Evolutionary conservation across 192 early-diverging fungal genomes (phyloP).

Genomic region (Diversispora epigaea): DNA sequence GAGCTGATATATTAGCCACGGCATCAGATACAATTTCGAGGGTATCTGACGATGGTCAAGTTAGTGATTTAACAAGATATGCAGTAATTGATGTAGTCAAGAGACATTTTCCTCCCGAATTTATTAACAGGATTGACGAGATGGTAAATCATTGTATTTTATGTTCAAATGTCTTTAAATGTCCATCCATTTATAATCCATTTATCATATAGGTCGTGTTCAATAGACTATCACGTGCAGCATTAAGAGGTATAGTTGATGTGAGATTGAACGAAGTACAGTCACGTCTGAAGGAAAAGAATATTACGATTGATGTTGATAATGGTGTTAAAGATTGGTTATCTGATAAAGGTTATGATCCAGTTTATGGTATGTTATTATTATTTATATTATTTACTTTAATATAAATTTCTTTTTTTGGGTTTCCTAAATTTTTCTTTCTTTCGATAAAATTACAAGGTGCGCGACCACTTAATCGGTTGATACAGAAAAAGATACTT

Average conservation of each 20-base stretch:
- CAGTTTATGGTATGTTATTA: constrained; percentile 76
- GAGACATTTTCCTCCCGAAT: constrained; percentile 76
- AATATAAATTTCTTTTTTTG: not conserved
- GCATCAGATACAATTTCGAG: constrained; percentile 38
- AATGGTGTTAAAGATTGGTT: constrained; percentile 75
- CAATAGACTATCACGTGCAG: constrained; percentile 64
- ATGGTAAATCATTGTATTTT: constrained; percentile 44
- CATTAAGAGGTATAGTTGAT: constrained; percentile 77
- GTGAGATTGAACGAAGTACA: constrained; percentile 69
- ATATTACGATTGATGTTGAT: constrained; percentile 72
- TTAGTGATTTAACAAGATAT: constrained; percentile 54
- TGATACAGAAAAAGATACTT: constrained; percentile 71
- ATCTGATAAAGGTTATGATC: constrained; percentile 81
- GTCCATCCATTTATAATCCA: not conserved
- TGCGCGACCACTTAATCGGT: constrained; percentile 88
- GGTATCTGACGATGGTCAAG: constrained; percentile 42
- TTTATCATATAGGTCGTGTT: constrained; percentile 50
- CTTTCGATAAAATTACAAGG: constrained; percentile 35
- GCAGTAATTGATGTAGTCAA: constrained; percentile 69
- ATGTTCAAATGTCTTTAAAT: too few relatives aligned
- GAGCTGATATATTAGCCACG: constrained; percentile 61
- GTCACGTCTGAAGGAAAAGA: constrained; percentile 68
- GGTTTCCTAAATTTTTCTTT: not conserved
- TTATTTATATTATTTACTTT: constrained; percentile 55
- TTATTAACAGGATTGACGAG: constrained; percentile 79